phyloP scores from a whole-genome alignment of 495 filamentous ascomycete species.

The Achaetomiella virescens region DNA sequence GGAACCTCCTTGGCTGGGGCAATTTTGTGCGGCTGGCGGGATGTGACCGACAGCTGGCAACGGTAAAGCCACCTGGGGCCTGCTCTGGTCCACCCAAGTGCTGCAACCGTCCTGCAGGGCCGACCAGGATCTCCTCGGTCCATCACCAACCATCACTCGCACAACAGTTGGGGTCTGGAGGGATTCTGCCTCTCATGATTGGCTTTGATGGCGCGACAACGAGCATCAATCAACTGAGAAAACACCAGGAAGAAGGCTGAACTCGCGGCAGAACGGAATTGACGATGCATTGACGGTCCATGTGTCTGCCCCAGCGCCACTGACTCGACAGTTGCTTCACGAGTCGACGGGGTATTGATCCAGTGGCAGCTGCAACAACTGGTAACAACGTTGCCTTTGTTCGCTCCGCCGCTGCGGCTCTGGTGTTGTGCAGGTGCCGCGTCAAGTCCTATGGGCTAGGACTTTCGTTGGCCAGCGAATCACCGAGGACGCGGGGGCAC shows the following conservation, averaged over 20 bases:
- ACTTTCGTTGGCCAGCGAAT: constrained; percentile 6
- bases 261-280: too few relatives aligned
- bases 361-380: neutral
- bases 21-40: constrained; percentile 11
- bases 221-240: too few relatives aligned
- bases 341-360: neutral
- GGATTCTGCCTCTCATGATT: too few relatives aligned
- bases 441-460: constrained; percentile 16
- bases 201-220: too few relatives aligned
- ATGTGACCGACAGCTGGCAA: constrained; percentile 6
- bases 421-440: neutral
- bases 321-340: neutral
- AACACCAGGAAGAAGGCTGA: too few relatives aligned
- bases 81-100: neutral
- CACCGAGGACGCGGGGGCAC: neutral
- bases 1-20: neutral
- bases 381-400: neutral
- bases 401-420: constrained; percentile 9
- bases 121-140: neutral
- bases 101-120: neutral
- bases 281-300: too few relatives aligned
- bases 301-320: neutral
- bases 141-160: neutral
- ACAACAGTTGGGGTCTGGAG: too few relatives aligned
- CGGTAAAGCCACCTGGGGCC: neutral